Conservation (phyloP, 768 basidiomycete species). For the Chalciporus sphaerocephalus region DNA sequence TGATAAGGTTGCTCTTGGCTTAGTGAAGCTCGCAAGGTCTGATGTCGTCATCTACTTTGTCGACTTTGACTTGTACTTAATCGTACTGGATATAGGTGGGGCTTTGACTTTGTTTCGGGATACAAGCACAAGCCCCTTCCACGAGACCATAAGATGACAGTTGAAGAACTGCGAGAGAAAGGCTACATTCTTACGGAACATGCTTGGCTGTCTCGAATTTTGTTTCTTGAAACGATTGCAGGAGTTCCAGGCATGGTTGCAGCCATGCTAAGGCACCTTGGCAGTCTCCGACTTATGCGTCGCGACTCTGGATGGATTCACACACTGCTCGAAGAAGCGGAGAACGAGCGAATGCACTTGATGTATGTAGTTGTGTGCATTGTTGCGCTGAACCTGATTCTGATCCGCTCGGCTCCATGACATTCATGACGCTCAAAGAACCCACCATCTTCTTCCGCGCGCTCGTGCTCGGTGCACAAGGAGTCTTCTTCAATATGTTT, state of each 20-base stretch:
- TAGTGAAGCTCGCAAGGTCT: constrained; percentile 57
- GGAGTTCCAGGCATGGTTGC: constrained; percentile 98
- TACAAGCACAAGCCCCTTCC: constrained; percentile 77
- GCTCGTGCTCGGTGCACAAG: constrained; percentile 85
- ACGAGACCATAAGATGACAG: constrained; percentile 54
- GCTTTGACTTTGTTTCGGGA: constrained; percentile 81
- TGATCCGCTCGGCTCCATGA: constrained; percentile 45
- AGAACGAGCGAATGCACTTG: constrained; percentile 96
- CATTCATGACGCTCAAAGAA: constrained; percentile 88
- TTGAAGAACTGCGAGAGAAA: constrained; percentile 67
- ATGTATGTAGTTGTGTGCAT: constrained; percentile 44
- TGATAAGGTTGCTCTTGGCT: constrained; percentile 67
- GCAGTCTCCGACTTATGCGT: constrained; percentile 80
- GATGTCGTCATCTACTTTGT: constrained; percentile 6
- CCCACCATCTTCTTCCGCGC: constrained; percentile 79
- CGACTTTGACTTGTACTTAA: constrained; percentile 2
- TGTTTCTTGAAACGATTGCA: constrained; percentile 84
- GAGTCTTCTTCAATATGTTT: constrained; percentile 86
- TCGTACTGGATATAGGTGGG: constrained; percentile 39
- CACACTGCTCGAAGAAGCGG: constrained; percentile 88
- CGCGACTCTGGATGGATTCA: constrained; percentile 80
- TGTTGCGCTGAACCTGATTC: constrained; percentile 8
- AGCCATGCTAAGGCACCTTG: constrained; percentile 81
- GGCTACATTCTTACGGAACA: constrained; percentile 72
- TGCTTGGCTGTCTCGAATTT: constrained; percentile 68